These are phyloP conservation scores for Arachnopeziza araneosa DNA, from an alignment of 2,329 filamentous ascomycete genomes.

Conservation along the genomic window DNA sequence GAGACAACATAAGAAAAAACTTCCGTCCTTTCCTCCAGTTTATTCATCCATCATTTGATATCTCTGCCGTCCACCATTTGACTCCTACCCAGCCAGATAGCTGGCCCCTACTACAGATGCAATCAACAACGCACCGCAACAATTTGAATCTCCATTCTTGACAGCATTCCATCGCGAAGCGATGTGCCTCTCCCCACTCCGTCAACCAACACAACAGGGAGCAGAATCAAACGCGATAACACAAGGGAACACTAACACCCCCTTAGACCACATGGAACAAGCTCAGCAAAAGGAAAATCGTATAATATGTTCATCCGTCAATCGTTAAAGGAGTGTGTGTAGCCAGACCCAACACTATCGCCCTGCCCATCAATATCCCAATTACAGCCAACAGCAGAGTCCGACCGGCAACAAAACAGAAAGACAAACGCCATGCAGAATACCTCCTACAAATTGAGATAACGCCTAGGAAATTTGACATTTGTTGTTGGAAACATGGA, in stretches of 20 bases:
- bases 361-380: slow-evolving; percentile 2
- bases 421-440: slow-evolving; percentile 3
- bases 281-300: slow-evolving; percentile 20
- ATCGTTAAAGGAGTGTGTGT: slow-evolving; percentile 25
- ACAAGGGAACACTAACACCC: background rate
- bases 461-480: slow-evolving; percentile 1
- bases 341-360: slow-evolving; percentile 2
- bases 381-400: slow-evolving; percentile 1
- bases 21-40: background rate
- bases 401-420: background rate
- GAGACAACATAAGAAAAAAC: background rate
- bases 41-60: background rate
- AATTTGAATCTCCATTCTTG: background rate
- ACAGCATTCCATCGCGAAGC: background rate
- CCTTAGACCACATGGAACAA: background rate
- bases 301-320: slow-evolving; percentile 26
- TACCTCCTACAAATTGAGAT: background rate
- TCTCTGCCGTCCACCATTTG: background rate
- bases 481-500: background rate
- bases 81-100: background rate
- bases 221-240: background rate
- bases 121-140: background rate
- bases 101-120: background rate
- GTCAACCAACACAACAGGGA: background rate
- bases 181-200: background rate